These are phyloP conservation scores for Candida germanica DNA, from an alignment of 805 yeast genomes.

Conservation along the genomic window DNA sequence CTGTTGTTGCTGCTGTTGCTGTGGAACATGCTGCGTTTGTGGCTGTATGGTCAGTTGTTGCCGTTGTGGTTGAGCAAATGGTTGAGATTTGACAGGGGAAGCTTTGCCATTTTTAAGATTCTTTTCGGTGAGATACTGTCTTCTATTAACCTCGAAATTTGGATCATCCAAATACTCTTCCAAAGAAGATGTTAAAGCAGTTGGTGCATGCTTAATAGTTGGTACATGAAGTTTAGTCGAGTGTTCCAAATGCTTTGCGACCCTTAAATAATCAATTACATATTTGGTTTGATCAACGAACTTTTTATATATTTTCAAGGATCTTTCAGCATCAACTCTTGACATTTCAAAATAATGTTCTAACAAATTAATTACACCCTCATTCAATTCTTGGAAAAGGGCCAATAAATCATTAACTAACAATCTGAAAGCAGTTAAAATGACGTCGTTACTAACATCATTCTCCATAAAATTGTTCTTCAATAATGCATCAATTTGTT, in stretches of 20 bases:
- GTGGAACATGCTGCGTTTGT: slow-evolving; percentile 3
- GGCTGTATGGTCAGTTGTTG: too few relatives aligned
- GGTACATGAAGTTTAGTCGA: slow-evolving; percentile 91
- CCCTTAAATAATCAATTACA: slow-evolving; percentile 82
- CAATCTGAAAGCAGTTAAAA: slow-evolving; percentile 80
- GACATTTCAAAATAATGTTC: slow-evolving; percentile 96
- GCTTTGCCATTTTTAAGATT: slow-evolving; percentile 29
- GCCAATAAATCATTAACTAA: slow-evolving; percentile 87
- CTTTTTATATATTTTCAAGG: slow-evolving; percentile 76
- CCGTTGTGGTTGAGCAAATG: too few relatives aligned
- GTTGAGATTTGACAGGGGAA: slow-evolving; percentile 2
- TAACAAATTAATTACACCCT: slow-evolving; percentile 89
- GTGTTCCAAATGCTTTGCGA: slow-evolving; percentile 84
- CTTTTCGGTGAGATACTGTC: slow-evolving; percentile 72
- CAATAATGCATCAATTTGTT: slow-evolving; percentile 72
- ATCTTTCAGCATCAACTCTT: slow-evolving; percentile 78
- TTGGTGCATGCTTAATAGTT: slow-evolving; percentile 95
- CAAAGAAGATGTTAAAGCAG: slow-evolving; percentile 80
- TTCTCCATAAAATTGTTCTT: slow-evolving; percentile 72
- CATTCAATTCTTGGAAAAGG: slow-evolving; percentile 85
- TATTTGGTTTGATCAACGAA: slow-evolving; percentile 84
- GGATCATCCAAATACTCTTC: slow-evolving; percentile 89
- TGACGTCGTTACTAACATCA: slow-evolving; percentile 81
- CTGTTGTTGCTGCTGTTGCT: too few relatives aligned
- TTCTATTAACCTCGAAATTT: slow-evolving; percentile 73